phyloP scores from a whole-genome alignment of 2,329 filamentous ascomycete species.

The Penicillium digitatum region DNA sequence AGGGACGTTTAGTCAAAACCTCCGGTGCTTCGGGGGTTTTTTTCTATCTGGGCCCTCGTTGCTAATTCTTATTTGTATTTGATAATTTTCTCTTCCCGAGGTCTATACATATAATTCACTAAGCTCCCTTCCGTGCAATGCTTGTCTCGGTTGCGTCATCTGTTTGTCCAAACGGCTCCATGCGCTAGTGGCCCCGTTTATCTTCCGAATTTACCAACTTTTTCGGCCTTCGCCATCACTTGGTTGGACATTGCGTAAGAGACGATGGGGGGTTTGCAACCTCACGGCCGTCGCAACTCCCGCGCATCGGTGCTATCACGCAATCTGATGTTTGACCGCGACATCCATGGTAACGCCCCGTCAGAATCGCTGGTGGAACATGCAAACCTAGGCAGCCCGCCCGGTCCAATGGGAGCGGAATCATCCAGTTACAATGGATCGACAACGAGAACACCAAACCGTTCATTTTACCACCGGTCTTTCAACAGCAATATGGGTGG shows the following conservation, averaged over 20 bases:
- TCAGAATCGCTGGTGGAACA: constrained; percentile 28
- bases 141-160: constrained; percentile 19
- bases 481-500: constrained; percentile 42
- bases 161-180: constrained; percentile 9
- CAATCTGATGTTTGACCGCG: constrained; percentile 22
- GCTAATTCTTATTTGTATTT: constrained; percentile 4
- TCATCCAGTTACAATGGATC: constrained; percentile 29
- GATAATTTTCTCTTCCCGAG: not conserved
- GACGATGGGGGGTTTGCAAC: constrained; percentile 30
- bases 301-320: constrained; percentile 26
- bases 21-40: not conserved
- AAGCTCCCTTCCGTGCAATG: not conserved
- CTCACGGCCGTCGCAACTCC: constrained; percentile 30
- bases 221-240: not conserved
- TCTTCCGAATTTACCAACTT: constrained; percentile 11
- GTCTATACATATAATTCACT: not conserved
- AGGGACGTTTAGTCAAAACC: constrained; percentile 7
- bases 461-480: constrained; percentile 46
- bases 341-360: constrained; percentile 13
- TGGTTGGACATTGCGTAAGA: constrained; percentile 9
- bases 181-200: constrained; percentile 19
- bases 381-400: constrained; percentile 27
- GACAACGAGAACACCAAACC: constrained; percentile 40
- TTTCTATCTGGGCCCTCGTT: constrained; percentile 2
- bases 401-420: constrained; percentile 26